Conservation (phyloP, 2,329 filamentous ascomycete species). For the Xylaria sp. region DNA sequence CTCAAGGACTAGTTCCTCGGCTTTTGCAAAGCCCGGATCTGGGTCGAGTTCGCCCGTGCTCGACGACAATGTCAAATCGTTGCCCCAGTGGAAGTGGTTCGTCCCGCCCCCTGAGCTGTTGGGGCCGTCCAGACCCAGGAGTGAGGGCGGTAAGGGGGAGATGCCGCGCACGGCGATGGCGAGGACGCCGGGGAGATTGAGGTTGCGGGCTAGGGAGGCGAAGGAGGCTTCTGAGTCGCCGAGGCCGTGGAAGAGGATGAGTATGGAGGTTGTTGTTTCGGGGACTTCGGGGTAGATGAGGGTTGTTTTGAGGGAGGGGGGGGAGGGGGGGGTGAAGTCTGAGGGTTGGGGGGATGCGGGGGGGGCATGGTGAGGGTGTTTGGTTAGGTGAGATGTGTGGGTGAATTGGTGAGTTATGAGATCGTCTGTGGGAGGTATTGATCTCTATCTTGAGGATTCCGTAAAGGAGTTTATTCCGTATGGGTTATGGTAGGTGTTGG, state of each 20-base stretch:
- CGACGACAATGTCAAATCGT: conserved; percentile 54
- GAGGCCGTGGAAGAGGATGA: conserved; percentile 78
- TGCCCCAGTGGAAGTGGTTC: conserved; percentile 58
- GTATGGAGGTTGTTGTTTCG: conserved; percentile 64
- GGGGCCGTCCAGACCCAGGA: conserved; percentile 44
- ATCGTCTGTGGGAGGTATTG: too few relatives aligned
- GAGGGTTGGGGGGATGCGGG: conserved; percentile 46
- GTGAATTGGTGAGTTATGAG: too few relatives aligned
- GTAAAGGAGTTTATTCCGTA: too few relatives aligned
- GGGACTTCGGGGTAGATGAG: conserved; percentile 48
- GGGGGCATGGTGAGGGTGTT: conserved; percentile 35
- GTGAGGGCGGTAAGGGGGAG: conserved; percentile 59
- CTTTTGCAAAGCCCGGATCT: conserved; percentile 56
- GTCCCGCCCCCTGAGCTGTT: conserved; percentile 22
- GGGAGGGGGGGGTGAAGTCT: conserved; percentile 46
- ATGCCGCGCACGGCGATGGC: conserved; percentile 70
- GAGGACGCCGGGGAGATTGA: conserved; percentile 71
- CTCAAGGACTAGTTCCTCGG: conserved; percentile 42
- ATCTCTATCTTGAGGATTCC: too few relatives aligned
- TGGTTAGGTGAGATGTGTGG: not conserved
- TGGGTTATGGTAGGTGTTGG: too few relatives aligned
- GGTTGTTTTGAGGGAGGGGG: conserved; percentile 38
- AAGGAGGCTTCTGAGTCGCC: conserved; percentile 71
- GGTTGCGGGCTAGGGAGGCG: conserved; percentile 58
- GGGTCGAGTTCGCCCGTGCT: conserved; percentile 50